Evolutionary conservation across 176 grass and related monocot species (phyloP).

Genomic region (Oryza coarctata): DNA sequence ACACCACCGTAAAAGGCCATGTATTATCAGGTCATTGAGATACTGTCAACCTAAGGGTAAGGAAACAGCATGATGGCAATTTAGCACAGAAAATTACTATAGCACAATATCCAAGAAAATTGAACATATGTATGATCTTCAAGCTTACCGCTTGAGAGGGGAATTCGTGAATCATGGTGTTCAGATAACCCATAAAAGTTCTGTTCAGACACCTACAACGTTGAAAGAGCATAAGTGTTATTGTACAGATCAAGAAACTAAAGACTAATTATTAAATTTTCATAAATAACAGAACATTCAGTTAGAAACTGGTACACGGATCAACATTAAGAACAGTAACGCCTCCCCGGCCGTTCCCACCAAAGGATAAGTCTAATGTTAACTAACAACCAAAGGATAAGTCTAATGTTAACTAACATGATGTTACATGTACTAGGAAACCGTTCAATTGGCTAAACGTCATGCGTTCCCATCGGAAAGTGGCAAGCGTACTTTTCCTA

Average conservation of each 20-base stretch:
- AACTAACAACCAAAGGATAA: neutral
- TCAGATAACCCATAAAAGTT: neutral
- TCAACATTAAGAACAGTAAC: neutral
- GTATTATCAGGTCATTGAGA: no score
- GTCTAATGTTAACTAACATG: neutral
- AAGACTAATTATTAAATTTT: neutral
- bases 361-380: neutral
- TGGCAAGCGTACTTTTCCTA: neutral
- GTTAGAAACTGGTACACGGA: neutral
- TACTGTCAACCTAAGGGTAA: no score
- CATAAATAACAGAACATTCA: neutral
- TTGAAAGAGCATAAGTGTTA: neutral
- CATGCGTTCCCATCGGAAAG: neutral
- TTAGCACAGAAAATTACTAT: neutral
- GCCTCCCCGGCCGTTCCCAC: no score
- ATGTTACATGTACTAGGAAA: neutral
- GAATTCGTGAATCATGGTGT: neutral
- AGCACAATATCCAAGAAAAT: neutral
- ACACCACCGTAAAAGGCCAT: no score
- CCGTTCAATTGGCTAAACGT: neutral
- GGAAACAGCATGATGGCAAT: neutral
- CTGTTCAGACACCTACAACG: neutral
- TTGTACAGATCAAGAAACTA: neutral
- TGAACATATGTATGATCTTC: neutral
- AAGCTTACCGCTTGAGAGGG: neutral